These are phyloP conservation scores for Rheum nobile DNA, from an alignment of 148 eudicot species.

Conservation along the genomic window DNA sequence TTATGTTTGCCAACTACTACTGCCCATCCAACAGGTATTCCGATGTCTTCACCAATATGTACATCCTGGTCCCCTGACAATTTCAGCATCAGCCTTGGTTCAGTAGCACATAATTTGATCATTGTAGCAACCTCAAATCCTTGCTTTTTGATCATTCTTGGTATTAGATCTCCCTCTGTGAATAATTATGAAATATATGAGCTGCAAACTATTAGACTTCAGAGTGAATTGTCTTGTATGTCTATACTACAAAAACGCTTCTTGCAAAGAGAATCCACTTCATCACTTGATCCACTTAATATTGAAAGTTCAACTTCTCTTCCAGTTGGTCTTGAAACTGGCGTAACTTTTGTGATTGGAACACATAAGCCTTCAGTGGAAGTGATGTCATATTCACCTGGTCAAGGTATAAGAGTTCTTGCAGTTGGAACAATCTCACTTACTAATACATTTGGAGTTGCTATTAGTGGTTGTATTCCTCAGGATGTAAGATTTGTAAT, in stretches of 20 bases:
- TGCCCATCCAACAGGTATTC: conserved; percentile 54
- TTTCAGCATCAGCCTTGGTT: conserved; percentile 63
- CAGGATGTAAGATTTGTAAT: conserved; percentile 92
- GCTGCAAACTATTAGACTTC: conserved; percentile 65
- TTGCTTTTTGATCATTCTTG: conserved; percentile 61
- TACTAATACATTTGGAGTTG: conserved; percentile 55
- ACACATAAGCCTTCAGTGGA: conserved; percentile 97
- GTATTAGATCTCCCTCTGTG: conserved; percentile 37
- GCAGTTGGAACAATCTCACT: conserved; percentile 71
- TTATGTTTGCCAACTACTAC: conserved; percentile 58
- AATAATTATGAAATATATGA: conserved; percentile 51
- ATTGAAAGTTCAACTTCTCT: conserved; percentile 12
- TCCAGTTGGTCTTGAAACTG: conserved; percentile 36
- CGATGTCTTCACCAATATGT: conserved; percentile 43
- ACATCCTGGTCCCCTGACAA: conserved; percentile 72
- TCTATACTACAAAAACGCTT: conserved; percentile 52
- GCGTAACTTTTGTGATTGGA: conserved; percentile 61
- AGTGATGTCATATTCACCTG: conserved; percentile 46
- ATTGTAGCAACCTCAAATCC: conserved; percentile 86
- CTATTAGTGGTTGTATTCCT: conserved; percentile 77
- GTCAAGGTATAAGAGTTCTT: conserved; percentile 54
- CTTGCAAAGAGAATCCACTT: conserved; percentile 18
- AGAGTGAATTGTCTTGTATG: conserved; percentile 77
- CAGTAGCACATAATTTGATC: conserved; percentile 62
- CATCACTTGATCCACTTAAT: conserved; percentile 12